A percentile compares a stretch with the other conserved stretches of the same genome.
phyloP scores from a whole-genome alignment of 805 yeast genomes.

The Ogataea chonburiensis region DNA sequence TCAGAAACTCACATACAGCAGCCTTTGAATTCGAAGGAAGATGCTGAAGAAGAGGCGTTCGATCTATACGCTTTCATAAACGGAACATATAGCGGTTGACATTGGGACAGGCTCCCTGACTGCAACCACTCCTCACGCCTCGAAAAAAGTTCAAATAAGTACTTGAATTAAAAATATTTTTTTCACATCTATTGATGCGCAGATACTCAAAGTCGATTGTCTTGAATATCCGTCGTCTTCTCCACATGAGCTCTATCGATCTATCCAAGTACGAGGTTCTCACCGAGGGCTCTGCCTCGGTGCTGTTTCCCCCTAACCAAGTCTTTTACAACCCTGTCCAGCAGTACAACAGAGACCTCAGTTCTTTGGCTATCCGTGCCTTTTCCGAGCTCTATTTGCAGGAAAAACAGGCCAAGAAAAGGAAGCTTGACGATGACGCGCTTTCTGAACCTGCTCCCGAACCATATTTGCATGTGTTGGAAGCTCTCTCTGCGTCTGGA shows the following conservation, averaged over 20 bases:
- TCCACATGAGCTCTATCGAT: constrained; percentile 9
- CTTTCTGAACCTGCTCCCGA: constrained; percentile 10
- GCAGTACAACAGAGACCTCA: constrained; percentile 91
- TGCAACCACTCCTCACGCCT: constrained; percentile 14
- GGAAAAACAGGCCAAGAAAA: constrained; percentile 32
- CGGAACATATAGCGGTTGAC: constrained; percentile 9
- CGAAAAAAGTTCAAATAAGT: constrained; percentile 1
- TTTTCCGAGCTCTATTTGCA: constrained; percentile 67
- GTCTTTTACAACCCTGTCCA: constrained; percentile 97
- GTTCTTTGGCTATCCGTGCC: constrained; percentile 80
- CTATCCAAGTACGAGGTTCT: constrained; percentile 33
- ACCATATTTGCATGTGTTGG: constrained; percentile 69
- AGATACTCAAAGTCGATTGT: constrained; percentile 3
- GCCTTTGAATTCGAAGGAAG: constrained; percentile 1
- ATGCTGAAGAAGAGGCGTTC: constrained; percentile 15
- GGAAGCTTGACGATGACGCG: constrained; percentile 18
- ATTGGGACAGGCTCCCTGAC: constrained; percentile 6
- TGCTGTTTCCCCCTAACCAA: constrained; percentile 78
- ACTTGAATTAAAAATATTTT: constrained; percentile 1
- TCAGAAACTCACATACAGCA: background rate
- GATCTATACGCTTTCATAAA: constrained; percentile 22
- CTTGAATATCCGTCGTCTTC: constrained; percentile 4
- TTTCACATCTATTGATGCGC: constrained; percentile 4
- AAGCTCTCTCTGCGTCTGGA: constrained; percentile 94
- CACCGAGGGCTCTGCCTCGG: constrained; percentile 80